Evolutionary conservation across 805 yeast genomes (phyloP).

Genomic region (Yamadazyma tumulicola): DNA sequence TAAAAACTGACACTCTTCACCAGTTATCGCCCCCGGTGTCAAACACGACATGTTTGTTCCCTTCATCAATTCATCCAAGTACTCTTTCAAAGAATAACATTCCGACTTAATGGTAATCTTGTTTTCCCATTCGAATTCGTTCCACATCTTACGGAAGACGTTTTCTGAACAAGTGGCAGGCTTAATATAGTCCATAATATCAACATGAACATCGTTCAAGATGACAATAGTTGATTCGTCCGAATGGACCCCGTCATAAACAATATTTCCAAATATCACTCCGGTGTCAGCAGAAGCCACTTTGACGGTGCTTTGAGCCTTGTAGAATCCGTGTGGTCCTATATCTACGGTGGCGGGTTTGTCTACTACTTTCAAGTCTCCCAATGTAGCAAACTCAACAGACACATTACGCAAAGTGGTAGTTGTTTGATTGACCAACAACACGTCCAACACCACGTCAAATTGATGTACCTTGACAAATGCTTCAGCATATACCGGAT

Average conservation of each 20-base stretch:
- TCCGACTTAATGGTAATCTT: conserved; percentile 83
- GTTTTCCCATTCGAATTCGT: conserved; percentile 99
- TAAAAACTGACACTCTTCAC: conserved; percentile 85
- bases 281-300: conserved; percentile 98
- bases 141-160: conserved; percentile 97
- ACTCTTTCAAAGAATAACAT: conserved; percentile 64
- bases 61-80: conserved; percentile 67
- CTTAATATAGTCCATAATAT: conserved; percentile 94
- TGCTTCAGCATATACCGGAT: conserved; percentile 97
- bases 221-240: conserved; percentile 87
- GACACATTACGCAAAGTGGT: conserved; percentile 85
- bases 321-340: conserved; percentile 97
- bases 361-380: conserved; percentile 93
- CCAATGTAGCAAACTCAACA: conserved; percentile 93
- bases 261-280: conserved; percentile 94
- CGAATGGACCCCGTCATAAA: conserved; percentile 94
- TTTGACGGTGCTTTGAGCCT: conserved; percentile 81
- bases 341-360: conserved; percentile 85
- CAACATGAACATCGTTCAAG: conserved; percentile 90
- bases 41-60: conserved; percentile 93
- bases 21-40: conserved; percentile 88
- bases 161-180: conserved; percentile 90
- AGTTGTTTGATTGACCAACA: conserved; percentile 91
- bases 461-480: conserved; percentile 94
- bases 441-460: conserved; percentile 90